Conservation (phyloP, 2,329 filamentous ascomycete genomes). For the Fusarium poae region DNA sequence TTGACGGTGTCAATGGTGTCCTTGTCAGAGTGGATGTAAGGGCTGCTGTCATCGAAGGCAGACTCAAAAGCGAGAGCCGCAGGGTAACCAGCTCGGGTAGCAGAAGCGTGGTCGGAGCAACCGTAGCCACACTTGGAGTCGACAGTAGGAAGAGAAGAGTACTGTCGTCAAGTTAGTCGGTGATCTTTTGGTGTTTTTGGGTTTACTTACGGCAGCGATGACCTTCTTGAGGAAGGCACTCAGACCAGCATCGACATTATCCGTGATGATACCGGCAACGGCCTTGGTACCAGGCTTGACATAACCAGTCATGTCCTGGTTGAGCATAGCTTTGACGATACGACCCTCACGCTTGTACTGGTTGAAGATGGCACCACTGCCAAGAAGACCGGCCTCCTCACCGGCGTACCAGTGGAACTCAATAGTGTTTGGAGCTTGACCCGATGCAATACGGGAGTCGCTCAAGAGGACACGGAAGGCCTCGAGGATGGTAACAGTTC, state of each 20-base stretch:
- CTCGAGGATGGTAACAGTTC: constrained; percentile 78
- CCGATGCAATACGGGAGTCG: constrained; percentile 71
- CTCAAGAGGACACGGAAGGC: constrained; percentile 78
- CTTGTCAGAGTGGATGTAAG: constrained; percentile 79
- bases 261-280: constrained; percentile 56
- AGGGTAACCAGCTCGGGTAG: constrained; percentile 74
- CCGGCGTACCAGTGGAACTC: constrained; percentile 92
- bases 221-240: constrained; percentile 57
- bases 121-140: constrained; percentile 67
- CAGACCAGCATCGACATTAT: constrained; percentile 55
- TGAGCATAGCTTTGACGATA: constrained; percentile 58
- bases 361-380: constrained; percentile 69
- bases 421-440: constrained; percentile 76
- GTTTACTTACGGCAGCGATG: constrained; percentile 46
- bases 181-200: too few relatives aligned
- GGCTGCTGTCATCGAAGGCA: constrained; percentile 70
- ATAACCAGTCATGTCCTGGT: constrained; percentile 62
- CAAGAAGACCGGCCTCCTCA: constrained; percentile 83
- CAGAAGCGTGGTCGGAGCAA: constrained; percentile 73
- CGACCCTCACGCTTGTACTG: constrained; percentile 52
- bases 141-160: constrained; percentile 57
- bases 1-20: constrained; percentile 78
- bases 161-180: constrained; percentile 28
- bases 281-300: constrained; percentile 49
- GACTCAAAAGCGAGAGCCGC: constrained; percentile 75